A percentile compares a stretch with the other conserved stretches of the same genome.
These are phyloP conservation scores for Trichoderma sp. DNA, from an alignment of 2,329 filamentous ascomycete species.

Conservation along the genomic window DNA sequence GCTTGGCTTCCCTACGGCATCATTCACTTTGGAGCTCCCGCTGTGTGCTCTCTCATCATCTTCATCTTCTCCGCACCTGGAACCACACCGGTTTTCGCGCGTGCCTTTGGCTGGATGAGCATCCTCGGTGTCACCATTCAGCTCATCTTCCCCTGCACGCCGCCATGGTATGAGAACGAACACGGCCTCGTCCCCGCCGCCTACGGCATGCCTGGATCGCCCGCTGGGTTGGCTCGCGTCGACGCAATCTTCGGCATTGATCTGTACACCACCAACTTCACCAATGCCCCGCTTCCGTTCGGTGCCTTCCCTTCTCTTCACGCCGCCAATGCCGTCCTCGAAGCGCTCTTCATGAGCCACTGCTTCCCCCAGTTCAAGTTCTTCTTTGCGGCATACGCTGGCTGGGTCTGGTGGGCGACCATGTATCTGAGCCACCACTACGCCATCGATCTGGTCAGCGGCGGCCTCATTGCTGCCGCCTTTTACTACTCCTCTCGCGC, in stretches of 20 bases:
- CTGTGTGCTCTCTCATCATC: constrained; percentile 74
- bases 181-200: constrained; percentile 89
- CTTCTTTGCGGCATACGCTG: constrained; percentile 78
- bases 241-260: constrained; percentile 90
- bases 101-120: constrained; percentile 91
- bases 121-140: constrained; percentile 85
- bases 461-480: constrained; percentile 74
- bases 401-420: constrained; percentile 98
- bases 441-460: constrained; percentile 87
- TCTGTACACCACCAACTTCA: constrained; percentile 91
- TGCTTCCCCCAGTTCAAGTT: constrained; percentile 82
- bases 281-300: constrained; percentile 86
- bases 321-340: constrained; percentile 83
- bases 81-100: constrained; percentile 80
- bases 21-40: constrained; percentile 84
- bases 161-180: constrained; percentile 95
- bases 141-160: constrained; percentile 87
- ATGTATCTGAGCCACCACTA: constrained; percentile 99
- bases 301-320: constrained; percentile 94
- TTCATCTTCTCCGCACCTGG: constrained; percentile 89
- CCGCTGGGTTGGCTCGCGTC: constrained; percentile 84
- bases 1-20: constrained; percentile 94
- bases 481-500: constrained; percentile 82
- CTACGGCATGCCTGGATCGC: constrained; percentile 87
- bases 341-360: constrained; percentile 90